phyloP scores from a whole-genome alignment of 352 stramenopile genomes.

The Pythium dissimile region DNA sequence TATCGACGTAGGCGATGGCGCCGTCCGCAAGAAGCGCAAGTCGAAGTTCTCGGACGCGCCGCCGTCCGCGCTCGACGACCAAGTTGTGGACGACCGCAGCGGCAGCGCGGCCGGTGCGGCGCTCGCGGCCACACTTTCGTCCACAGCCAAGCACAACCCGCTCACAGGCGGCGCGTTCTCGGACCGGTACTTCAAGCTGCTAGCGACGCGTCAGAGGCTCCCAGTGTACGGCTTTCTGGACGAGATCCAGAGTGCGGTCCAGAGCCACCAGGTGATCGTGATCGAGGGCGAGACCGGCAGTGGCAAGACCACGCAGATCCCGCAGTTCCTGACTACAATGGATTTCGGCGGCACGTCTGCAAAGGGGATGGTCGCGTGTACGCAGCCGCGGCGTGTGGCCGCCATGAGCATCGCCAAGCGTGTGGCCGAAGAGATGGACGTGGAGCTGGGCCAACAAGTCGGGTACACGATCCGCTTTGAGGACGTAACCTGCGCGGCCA shows the following conservation, averaged over 20 bases:
- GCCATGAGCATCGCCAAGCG: constrained; percentile 97
- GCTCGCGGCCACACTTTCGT: neutral
- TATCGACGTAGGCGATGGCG: constrained; percentile 51
- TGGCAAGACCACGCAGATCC: constrained; percentile 97
- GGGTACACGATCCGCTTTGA: constrained; percentile 99
- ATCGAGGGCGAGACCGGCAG: constrained; percentile 98
- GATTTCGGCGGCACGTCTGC: constrained; percentile 61
- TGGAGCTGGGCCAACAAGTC: constrained; percentile 95
- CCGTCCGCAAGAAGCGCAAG: constrained; percentile 61
- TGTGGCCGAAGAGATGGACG: constrained; percentile 99
- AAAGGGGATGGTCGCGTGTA: constrained; percentile 91
- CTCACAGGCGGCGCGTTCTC: constrained; percentile 90
- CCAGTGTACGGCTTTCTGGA: constrained; percentile 97
- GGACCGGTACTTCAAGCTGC: constrained; percentile 89
- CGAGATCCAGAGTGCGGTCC: constrained; percentile 95
- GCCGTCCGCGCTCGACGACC: constrained; percentile 1
- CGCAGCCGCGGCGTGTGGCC: constrained; percentile 97
- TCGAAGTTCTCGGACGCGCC: constrained; percentile 73
- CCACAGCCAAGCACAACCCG: constrained; percentile 74
- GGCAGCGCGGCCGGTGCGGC: neutral
- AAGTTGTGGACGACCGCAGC: neutral
- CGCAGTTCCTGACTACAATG: constrained; percentile 90
- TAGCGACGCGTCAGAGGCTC: constrained; percentile 93
- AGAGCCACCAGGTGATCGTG: constrained; percentile 94
- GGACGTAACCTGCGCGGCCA: constrained; percentile 89